Percentiles rank a stretch among this genome's conserved stretches.
Conservation (phyloP, 2,329 filamentous ascomycete genomes). For the Neonectria coccinea region DNA sequence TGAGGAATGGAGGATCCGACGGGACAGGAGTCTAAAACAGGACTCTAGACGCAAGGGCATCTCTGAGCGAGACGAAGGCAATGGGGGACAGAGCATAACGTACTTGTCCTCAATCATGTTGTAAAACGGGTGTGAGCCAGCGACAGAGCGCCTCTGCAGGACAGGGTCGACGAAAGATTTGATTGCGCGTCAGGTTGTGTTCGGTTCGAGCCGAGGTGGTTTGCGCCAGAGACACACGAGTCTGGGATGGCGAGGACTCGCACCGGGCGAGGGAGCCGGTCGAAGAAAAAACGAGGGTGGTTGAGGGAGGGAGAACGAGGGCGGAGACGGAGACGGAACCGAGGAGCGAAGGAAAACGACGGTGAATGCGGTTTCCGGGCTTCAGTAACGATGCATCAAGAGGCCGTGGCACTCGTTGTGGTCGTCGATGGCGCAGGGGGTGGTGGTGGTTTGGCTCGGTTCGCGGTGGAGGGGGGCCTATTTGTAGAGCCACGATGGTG, state of each 20-base stretch:
- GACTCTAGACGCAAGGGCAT: constrained; percentile 20
- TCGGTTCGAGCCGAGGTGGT: constrained; percentile 13
- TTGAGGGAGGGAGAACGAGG: constrained; percentile 19
- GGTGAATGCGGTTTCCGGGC: background rate
- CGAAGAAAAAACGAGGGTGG: constrained; percentile 32
- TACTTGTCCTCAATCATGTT: constrained; percentile 56
- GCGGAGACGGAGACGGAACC: constrained; percentile 3
- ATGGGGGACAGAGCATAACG: constrained; percentile 34
- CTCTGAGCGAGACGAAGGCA: background rate
- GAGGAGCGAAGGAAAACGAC: background rate
- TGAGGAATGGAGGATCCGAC: constrained; percentile 6
- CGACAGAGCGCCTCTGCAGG: constrained; percentile 33
- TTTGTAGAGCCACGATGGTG: constrained; percentile 6
- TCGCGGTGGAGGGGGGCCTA: constrained; percentile 13
- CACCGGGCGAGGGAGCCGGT: constrained; percentile 41
- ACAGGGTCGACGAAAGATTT: constrained; percentile 3
- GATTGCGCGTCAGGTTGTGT: constrained; percentile 31
- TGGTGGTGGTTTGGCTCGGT: constrained; percentile 11
- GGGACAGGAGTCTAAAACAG: constrained; percentile 15
- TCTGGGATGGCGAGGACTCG: constrained; percentile 38
- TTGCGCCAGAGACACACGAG: constrained; percentile 32
- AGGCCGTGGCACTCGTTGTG: constrained; percentile 15
- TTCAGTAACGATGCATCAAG: constrained; percentile 43
- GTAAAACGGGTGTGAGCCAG: constrained; percentile 34
- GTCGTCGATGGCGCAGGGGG: constrained; percentile 16